Evolutionary conservation across 106 monocot species (phyloP).

Genomic region (Apostasia ramifera): DNA sequence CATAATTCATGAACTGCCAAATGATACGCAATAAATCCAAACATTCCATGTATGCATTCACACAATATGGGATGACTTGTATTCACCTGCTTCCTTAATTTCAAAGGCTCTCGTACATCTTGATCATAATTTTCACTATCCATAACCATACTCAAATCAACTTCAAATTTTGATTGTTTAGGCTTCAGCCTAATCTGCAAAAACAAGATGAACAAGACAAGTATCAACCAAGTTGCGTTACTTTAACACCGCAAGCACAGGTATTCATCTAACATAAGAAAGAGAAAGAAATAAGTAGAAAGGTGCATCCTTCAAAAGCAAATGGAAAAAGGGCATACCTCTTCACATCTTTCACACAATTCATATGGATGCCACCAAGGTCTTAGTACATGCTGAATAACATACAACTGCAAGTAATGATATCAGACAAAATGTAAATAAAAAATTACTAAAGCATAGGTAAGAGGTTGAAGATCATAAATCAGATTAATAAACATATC

Average conservation of each 20-base stretch:
- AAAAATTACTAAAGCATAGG: too few species aligned
- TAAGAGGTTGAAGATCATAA: too few species aligned
- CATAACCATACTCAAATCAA: conserved; percentile 34
- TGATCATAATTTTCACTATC: conserved; percentile 29
- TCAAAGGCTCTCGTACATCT: conserved; percentile 8
- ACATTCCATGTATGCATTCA: neutral
- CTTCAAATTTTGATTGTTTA: conserved; percentile 35
- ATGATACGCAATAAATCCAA: neutral
- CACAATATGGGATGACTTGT: neutral
- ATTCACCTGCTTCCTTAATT: conserved; percentile 35
- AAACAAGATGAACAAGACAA: neutral
- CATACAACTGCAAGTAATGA: conserved; percentile 33
- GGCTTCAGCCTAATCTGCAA: conserved; percentile 45
- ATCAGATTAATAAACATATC: too few species aligned
- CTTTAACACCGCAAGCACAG: neutral
- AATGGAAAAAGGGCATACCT: conserved; percentile 27
- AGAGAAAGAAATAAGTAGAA: neutral
- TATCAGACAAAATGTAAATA: neutral
- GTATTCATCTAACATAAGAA: neutral
- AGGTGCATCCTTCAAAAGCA: neutral
- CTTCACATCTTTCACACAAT: conserved; percentile 28
- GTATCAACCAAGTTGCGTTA: neutral
- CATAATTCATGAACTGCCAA: neutral
- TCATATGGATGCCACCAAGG: conserved; percentile 56
- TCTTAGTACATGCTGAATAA: conserved; percentile 61